Evolutionary conservation across 2,329 filamentous ascomycete genomes (phyloP), one percentile per base, ranked within the genome.

Genomic region (Colletotrichum eleusines): DNA sequence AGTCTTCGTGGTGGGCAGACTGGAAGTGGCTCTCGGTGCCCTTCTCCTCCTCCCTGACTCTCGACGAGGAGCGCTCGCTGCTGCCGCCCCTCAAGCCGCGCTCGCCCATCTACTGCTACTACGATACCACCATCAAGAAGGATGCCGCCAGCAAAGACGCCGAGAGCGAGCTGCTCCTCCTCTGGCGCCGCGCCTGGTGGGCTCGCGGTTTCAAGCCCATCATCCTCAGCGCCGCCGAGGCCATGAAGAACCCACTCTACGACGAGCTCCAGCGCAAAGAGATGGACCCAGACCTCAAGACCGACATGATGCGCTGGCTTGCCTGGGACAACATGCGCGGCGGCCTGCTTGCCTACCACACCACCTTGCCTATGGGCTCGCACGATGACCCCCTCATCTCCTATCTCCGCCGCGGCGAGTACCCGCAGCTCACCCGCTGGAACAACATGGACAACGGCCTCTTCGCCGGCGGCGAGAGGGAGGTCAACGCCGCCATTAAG

Each of bases 181-280:
- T 93, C 63, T 98, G 96, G 96, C 89, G 95, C 71, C 89, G 94
- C 55, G 95, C 95, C 3, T 98, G 95, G 94, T 98, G 94, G 93
- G 94, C 95, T 0, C 90, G 97, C 76, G 96, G 95, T 14, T 98
- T 98, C 82, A 90, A 87, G 73, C 95, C 96, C 0, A 86, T 96
- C 9, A 92, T 98, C 50, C 82, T 98, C 66, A 91, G 92, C 61
- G 88, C 90, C 20, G 89, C 88, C 1, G 95, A 98, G 78, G 94
- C 95, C 23, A 92, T 91, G 85, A 90, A 90, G 77, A 96, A 97
- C 77, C 93, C 93, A 1, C 82, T 93, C 26, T 97, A 95, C 78
- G 86, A 90, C 74, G 85, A 90, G 63, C 83, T 97, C 63, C 91
- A 94, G 79, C 80, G 80, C 42, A 75, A 80, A 28, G 82, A 89